Conservation (phyloP, 2,329 filamentous ascomycete species). For the Penicillium fuscoglaucum region DNA sequence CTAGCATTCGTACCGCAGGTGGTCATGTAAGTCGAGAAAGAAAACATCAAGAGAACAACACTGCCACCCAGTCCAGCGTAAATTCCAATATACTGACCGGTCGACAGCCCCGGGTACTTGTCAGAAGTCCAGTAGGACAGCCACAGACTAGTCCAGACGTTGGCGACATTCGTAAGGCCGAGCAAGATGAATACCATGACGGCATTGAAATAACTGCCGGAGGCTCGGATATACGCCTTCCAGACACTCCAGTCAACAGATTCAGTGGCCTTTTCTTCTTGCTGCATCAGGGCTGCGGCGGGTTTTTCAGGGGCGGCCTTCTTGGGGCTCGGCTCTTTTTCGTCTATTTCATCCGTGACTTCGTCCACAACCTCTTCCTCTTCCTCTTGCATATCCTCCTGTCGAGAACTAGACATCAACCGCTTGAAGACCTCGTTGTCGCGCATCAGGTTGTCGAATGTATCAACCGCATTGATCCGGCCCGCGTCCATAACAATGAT, state of each 20-base stretch:
- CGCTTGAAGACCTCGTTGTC: conserved; percentile 75
- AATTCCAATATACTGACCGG: conserved; percentile 68
- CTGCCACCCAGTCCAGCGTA: conserved; percentile 69
- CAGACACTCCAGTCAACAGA: conserved; percentile 82
- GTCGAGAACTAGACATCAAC: conserved; percentile 75
- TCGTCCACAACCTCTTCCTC: conserved; percentile 54
- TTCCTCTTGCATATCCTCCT: conserved; percentile 51
- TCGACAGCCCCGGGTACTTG: conserved; percentile 64
- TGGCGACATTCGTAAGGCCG: conserved; percentile 73
- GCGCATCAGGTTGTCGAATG: conserved; percentile 82
- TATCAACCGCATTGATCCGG: conserved; percentile 79
- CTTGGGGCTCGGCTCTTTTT: conserved; percentile 21
- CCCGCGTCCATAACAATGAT: conserved; percentile 93
- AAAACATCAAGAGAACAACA: conserved; percentile 75
- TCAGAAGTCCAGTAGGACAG: conserved; percentile 89
- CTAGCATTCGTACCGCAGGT: conserved; percentile 78
- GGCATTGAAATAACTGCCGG: conserved; percentile 64
- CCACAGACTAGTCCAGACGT: conserved; percentile 88
- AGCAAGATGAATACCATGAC: conserved; percentile 65
- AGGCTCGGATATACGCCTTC: conserved; percentile 71
- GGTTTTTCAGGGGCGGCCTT: conserved; percentile 15
- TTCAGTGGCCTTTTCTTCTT: conserved; percentile 63
- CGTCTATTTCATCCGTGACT: conserved; percentile 44
- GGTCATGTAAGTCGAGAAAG: conserved; percentile 76
- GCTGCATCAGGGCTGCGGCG: conserved; percentile 45